phyloP scores from a whole-genome alignment of 768 basidiomycete genomes.

The Rhodotorula sphaerocarpa region DNA sequence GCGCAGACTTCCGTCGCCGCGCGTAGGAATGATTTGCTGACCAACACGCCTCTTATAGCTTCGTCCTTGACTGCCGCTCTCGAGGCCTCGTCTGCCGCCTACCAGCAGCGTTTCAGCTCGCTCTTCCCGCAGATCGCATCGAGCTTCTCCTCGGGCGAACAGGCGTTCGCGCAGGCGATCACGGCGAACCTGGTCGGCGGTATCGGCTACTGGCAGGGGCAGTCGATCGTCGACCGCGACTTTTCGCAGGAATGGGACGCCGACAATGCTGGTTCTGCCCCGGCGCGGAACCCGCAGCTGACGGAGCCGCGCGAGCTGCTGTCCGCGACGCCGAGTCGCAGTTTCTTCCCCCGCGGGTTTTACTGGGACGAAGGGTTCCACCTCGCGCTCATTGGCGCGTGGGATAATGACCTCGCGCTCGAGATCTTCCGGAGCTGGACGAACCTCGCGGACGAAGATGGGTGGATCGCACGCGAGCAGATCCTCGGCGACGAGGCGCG shows the following conservation, averaged over 20 bases:
- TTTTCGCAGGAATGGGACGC: constrained; percentile 85
- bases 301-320: constrained; percentile 68
- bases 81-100: constrained; percentile 55
- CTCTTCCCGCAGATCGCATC: constrained; percentile 59
- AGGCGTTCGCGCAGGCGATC: constrained; percentile 73
- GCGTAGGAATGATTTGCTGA: not conserved
- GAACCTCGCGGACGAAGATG: constrained; percentile 78
- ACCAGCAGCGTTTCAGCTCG: constrained; percentile 58
- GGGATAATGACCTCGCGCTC: constrained; percentile 82
- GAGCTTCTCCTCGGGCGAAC: constrained; percentile 49
- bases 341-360: constrained; percentile 95
- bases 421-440: constrained; percentile 89
- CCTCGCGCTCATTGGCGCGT: constrained; percentile 77
- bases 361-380: constrained; percentile 99
- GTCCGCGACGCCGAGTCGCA: constrained; percentile 88
- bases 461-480: constrained; percentile 94
- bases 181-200: constrained; percentile 88
- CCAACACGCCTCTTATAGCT: constrained; percentile 48
- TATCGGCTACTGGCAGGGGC: constrained; percentile 89
- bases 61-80: constrained; percentile 61
- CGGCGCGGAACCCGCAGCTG: constrained; percentile 43
- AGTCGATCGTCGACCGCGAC: constrained; percentile 71
- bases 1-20: constrained; percentile 34
- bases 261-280: constrained; percentile 51
- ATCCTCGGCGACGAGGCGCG: constrained; percentile 94